Evolutionary conservation across 148 eudicot species (phyloP).

Genomic region (Drosera capensis): DNA sequence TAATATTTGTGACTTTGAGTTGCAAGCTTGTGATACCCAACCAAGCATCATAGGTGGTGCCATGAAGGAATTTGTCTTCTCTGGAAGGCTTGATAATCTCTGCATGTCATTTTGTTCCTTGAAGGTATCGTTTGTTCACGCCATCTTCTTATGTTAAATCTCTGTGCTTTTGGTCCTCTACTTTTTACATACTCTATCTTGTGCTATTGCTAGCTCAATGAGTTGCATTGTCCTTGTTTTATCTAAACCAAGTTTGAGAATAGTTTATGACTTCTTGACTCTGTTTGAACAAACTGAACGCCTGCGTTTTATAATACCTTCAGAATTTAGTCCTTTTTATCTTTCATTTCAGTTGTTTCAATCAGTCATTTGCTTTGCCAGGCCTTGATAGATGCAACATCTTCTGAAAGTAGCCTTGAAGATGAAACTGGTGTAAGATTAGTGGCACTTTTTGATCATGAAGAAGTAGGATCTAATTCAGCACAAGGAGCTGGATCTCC

Average conservation of each 20-base stretch:
- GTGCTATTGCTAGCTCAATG: no score
- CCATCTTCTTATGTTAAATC: neutral
- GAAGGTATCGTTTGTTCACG: slow-evolving; percentile 28
- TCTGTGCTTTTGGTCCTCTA: no score
- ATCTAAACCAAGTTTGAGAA: no score
- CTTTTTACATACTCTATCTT: no score
- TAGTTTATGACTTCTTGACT: no score
- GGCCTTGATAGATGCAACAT: slow-evolving; percentile 82
- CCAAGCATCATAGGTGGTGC: slow-evolving; percentile 86
- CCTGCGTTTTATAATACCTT: no score
- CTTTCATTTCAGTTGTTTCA: no score
- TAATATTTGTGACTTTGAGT: slow-evolving; percentile 91
- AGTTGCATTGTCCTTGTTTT: no score
- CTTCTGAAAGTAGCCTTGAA: slow-evolving; percentile 58
- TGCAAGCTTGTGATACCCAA: slow-evolving; percentile 98
- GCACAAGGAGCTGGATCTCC: slow-evolving; percentile 99
- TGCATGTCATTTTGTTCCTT: slow-evolving; percentile 95
- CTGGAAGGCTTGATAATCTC: slow-evolving; percentile 96
- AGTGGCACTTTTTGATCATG: slow-evolving; percentile 96
- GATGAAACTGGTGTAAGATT: slow-evolving; percentile 85
- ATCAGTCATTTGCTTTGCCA: slow-evolving; percentile 9
- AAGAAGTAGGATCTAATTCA: slow-evolving; percentile 90
- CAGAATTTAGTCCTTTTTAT: no score
- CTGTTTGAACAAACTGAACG: no score
- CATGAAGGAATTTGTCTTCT: slow-evolving; percentile 73